Percentiles rank a stretch among this genome's conserved stretches.
phyloP scores from a whole-genome alignment of 768 basidiomycete species.

The Phaffia tasmanica region DNA sequence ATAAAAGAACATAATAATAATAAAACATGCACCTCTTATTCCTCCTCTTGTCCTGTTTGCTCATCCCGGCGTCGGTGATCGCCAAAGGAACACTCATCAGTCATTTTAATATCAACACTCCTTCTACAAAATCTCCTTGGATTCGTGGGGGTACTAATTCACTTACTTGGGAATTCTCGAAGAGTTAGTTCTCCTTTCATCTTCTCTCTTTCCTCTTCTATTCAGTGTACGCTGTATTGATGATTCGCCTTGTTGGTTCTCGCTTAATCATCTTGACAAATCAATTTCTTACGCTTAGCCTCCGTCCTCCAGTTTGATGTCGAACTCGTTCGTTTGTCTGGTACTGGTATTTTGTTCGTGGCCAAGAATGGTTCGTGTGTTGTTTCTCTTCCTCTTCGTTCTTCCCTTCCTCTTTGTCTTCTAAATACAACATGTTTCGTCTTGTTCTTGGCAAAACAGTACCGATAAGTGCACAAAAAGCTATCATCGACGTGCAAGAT shows the following conservation, averaged over 20 bases:
- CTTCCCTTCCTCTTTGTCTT: background rate
- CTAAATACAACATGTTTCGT: background rate
- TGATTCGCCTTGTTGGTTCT: background rate
- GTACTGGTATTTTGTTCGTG: slow-evolving; percentile 14
- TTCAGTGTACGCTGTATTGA: background rate
- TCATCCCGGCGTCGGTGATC: background rate
- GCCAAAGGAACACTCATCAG: background rate
- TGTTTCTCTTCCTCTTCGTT: background rate
- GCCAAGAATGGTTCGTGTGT: slow-evolving; percentile 21
- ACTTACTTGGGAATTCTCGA: slow-evolving; percentile 15
- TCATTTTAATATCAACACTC: slow-evolving; percentile 20
- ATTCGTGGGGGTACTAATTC: slow-evolving; percentile 4
- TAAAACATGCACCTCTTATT: background rate
- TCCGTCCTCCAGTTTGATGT: slow-evolving; percentile 24
- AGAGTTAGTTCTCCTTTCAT: slow-evolving; percentile 4
- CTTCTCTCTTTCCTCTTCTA: background rate
- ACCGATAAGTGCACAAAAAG: slow-evolving; percentile 7
- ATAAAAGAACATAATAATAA: too few species aligned
- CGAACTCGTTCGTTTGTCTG: slow-evolving; percentile 21
- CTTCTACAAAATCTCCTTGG: slow-evolving; percentile 15
- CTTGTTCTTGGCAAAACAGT: slow-evolving; percentile 4
- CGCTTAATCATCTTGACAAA: background rate
- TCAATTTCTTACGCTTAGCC: background rate
- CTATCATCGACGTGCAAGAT: slow-evolving; percentile 18
- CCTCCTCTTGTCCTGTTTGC: background rate